Evolutionary conservation across 208 protist species (phyloP).

Genomic region (Leishmania mexicana): DNA sequence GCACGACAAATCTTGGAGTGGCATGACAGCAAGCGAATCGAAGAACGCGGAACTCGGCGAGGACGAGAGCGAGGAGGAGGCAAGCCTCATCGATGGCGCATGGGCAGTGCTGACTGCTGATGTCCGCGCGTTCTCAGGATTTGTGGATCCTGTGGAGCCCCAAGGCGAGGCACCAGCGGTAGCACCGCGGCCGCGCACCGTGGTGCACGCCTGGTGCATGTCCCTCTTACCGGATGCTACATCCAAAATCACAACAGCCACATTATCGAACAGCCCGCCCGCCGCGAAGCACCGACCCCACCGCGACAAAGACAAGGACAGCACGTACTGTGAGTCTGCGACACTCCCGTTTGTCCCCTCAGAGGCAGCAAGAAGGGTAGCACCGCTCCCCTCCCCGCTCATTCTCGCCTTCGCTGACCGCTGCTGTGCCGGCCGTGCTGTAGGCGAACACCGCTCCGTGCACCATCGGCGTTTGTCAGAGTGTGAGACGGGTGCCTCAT

Average conservation of each 20-base stretch:
- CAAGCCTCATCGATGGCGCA: constrained; percentile 21
- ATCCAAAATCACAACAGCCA: neutral
- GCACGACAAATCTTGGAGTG: neutral
- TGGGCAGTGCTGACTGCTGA: constrained; percentile 23
- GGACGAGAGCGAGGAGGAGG: constrained; percentile 10
- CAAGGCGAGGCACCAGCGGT: neutral
- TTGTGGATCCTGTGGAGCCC: neutral
- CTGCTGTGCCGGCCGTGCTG: constrained; percentile 16
- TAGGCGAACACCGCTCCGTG: neutral
- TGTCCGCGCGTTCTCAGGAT: neutral
- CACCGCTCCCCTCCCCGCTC: constrained; percentile 16
- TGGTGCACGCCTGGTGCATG: constrained; percentile 18
- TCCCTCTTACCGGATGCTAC: constrained; percentile 2
- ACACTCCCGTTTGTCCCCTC: no score
- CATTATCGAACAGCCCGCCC: neutral
- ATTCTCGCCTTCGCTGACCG: constrained; percentile 62
- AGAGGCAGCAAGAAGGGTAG: neutral
- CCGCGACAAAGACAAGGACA: neutral
- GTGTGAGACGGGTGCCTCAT: constrained; percentile 4
- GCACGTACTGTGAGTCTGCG: neutral
- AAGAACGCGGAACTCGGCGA: no score
- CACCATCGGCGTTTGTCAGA: neutral
- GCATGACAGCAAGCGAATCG: neutral
- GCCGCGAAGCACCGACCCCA: neutral
- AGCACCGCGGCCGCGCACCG: neutral